These are phyloP conservation scores for Whalleya microplaca DNA, from an alignment of 2,329 filamentous ascomycete species.

Conservation along the genomic window DNA sequence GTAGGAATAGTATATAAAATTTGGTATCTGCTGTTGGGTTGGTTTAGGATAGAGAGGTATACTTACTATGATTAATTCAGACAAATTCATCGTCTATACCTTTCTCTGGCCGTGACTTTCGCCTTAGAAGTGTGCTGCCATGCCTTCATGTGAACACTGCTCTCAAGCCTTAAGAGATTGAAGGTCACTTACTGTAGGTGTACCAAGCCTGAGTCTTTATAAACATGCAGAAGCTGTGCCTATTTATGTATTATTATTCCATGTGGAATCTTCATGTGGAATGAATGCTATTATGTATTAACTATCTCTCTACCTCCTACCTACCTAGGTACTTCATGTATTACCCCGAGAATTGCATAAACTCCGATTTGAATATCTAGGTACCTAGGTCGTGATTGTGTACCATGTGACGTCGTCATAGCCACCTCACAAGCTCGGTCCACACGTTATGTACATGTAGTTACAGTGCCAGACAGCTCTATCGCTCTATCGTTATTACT, in stretches of 20 bases:
- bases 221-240: too few relatives aligned
- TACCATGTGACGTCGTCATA: constrained; percentile 21
- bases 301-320: too few relatives aligned
- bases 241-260: too few relatives aligned
- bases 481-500: neutral
- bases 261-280: too few relatives aligned
- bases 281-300: too few relatives aligned
- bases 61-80: neutral
- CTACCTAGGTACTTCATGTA: too few relatives aligned
- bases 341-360: constrained; percentile 9
- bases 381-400: constrained; percentile 3
- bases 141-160: too few relatives aligned
- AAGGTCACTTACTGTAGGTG: too few relatives aligned
- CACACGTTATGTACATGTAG: neutral
- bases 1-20: neutral
- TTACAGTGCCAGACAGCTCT: constrained; percentile 12
- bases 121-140: too few relatives aligned
- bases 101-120: neutral
- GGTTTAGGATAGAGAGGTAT: neutral
- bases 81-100: neutral
- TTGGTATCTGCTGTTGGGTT: neutral
- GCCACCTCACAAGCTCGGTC: neutral
- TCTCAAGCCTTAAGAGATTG: too few relatives aligned
- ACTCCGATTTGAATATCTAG: neutral
- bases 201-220: too few relatives aligned